Conservation (phyloP, 2,329 filamentous ascomycete genomes). For the Colletotrichum theobromicola region DNA sequence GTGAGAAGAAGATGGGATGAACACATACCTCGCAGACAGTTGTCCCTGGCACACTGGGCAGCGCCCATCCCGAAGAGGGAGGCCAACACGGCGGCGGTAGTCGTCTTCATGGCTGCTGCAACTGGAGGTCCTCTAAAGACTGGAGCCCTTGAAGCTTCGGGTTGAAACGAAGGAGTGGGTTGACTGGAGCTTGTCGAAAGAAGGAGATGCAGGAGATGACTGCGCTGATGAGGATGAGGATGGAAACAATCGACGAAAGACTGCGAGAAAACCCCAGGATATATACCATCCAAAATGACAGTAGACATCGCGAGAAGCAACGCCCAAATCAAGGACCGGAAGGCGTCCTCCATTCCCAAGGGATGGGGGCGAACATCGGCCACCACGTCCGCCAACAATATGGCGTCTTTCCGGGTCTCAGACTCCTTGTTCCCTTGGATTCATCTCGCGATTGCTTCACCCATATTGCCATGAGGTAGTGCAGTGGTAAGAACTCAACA, state of each 20-base stretch:
- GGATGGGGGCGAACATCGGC: background rate
- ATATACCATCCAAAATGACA: background rate
- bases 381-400: background rate
- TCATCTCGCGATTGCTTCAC: constrained; percentile 20
- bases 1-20: background rate
- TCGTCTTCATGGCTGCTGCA: constrained; percentile 15
- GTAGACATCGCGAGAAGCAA: background rate
- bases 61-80: constrained; percentile 16
- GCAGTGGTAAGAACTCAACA: background rate
- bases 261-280: background rate
- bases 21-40: constrained; percentile 15
- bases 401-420: constrained; percentile 8
- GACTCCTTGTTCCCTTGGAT: constrained; percentile 19
- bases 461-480: constrained; percentile 6
- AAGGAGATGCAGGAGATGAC: constrained; percentile 13
- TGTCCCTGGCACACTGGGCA: constrained; percentile 20
- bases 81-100: constrained; percentile 19
- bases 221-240: constrained; percentile 14
- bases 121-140: background rate
- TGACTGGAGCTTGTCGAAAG: constrained; percentile 15
- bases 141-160: constrained; percentile 1
- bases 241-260: background rate
- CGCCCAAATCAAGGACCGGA: background rate
- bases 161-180: constrained; percentile 2
- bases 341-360: background rate